Conservation (phyloP, 2,329 filamentous ascomycete genomes). For the Paecilomyces niveus region DNA sequence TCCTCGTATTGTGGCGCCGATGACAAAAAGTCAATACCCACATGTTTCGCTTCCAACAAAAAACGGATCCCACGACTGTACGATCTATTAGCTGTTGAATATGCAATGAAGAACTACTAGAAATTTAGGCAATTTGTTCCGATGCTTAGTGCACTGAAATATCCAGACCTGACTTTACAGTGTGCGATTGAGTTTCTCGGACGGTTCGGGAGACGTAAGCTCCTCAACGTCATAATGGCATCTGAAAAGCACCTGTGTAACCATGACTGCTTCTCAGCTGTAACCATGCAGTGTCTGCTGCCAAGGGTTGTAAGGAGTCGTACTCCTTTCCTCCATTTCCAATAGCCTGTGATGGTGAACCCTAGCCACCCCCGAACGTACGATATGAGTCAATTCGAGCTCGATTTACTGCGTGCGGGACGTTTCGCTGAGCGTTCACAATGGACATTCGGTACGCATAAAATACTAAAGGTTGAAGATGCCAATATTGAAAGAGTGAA, state of each 20-base stretch:
- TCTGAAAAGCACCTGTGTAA: too few species aligned
- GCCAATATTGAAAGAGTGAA: neutral
- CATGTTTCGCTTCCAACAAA: too few species aligned
- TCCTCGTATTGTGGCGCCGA: too few species aligned
- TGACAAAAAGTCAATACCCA: too few species aligned
- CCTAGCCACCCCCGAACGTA: neutral
- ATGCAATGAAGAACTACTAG: too few species aligned
- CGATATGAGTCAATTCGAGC: neutral
- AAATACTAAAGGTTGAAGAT: neutral
- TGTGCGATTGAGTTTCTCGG: neutral
- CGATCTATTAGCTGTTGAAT: too few species aligned
- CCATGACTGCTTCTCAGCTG: neutral
- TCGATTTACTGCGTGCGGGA: neutral
- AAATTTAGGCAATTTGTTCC: too few species aligned
- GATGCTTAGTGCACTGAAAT: too few species aligned
- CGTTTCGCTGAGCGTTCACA: neutral
- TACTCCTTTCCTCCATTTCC: neutral
- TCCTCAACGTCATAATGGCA: too few species aligned
- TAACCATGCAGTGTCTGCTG: neutral
- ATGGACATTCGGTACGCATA: neutral
- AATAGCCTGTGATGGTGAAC: neutral
- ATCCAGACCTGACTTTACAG: too few species aligned
- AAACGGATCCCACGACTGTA: too few species aligned
- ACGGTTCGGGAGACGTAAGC: neutral
- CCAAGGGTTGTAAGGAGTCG: neutral